phyloP scores from a whole-genome alignment of 1,284 basidiomycete species.

The Malassezia obtusa region DNA sequence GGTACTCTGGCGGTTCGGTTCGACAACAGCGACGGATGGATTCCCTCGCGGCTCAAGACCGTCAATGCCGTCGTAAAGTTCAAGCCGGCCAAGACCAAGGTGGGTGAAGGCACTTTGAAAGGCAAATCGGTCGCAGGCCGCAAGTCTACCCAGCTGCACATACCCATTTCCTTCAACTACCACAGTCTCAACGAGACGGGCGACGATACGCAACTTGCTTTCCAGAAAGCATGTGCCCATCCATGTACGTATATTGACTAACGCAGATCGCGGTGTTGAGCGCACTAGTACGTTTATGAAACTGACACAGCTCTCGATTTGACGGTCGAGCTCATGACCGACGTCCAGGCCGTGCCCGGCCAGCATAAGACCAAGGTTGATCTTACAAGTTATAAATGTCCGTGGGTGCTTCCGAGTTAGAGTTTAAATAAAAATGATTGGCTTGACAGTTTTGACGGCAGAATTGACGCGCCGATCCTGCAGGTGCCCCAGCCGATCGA shows the following conservation, averaged over 20 bases:
- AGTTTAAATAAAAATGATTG: background rate
- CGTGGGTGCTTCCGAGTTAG: conserved; percentile 12
- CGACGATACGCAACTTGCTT: conserved; percentile 12
- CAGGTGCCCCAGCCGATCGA: too few species aligned
- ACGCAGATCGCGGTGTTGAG: background rate
- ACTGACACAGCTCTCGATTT: conserved; percentile 5
- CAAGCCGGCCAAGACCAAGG: background rate
- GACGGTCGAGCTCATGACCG: conserved; percentile 1
- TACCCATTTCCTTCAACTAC: conserved; percentile 10
- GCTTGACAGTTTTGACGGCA: too few species aligned
- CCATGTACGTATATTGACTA: conserved; percentile 8
- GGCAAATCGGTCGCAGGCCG: conserved; percentile 8
- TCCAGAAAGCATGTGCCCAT: conserved; percentile 16
- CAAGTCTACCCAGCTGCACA: background rate
- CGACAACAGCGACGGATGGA: conserved; percentile 13
- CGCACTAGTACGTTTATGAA: conserved; percentile 1
- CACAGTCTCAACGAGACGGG: conserved; percentile 11
- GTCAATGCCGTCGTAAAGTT: background rate
- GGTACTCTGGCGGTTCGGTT: conserved; percentile 9
- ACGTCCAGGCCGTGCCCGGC: conserved; percentile 4
- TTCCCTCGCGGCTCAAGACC: conserved; percentile 5
- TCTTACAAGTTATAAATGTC: conserved; percentile 5
- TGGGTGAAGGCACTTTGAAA: background rate
- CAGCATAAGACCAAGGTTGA: background rate
- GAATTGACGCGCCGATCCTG: too few species aligned